Evolutionary conservation across 495 filamentous ascomycete species (phyloP).

Genomic region (Rusavskia elegans): DNA sequence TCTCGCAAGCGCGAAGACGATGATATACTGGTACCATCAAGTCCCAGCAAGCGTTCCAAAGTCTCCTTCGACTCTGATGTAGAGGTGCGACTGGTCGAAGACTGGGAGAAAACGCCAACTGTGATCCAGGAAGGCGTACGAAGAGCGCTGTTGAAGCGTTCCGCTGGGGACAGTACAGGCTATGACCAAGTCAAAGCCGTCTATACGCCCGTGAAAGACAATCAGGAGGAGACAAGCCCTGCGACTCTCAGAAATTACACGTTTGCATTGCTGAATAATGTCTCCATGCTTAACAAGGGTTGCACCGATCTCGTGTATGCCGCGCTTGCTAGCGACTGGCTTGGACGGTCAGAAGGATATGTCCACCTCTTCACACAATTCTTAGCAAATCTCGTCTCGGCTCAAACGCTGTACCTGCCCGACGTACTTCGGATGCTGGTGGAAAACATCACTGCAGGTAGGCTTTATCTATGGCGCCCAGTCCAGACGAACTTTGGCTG

Average conservation of each 20-base stretch:
- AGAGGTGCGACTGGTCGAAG: conserved; percentile 40
- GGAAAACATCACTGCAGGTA: conserved; percentile 48
- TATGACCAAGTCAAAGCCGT: conserved; percentile 62
- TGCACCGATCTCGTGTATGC: conserved; percentile 61
- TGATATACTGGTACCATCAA: conserved; percentile 24
- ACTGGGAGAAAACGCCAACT: conserved; percentile 42
- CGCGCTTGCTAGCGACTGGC: conserved; percentile 63
- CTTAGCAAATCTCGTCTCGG: conserved; percentile 62
- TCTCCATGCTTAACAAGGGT: conserved; percentile 50
- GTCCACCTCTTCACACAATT: conserved; percentile 66
- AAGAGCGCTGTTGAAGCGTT: conserved; percentile 52
- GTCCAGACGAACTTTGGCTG: neutral
- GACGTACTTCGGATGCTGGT: conserved; percentile 65
- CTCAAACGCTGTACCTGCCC: conserved; percentile 51
- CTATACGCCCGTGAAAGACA: conserved; percentile 33
- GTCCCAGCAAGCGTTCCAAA: conserved; percentile 40
- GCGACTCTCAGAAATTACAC: conserved; percentile 54
- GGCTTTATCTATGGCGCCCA: neutral
- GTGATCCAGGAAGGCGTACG: conserved; percentile 54
- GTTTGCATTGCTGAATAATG: conserved; percentile 59
- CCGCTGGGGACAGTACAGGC: conserved; percentile 47
- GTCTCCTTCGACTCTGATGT: conserved; percentile 66
- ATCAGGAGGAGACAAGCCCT: conserved; percentile 31
- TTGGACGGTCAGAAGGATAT: conserved; percentile 69
- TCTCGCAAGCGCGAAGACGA: conserved; percentile 17